phyloP scores from a whole-genome alignment of 805 yeast species.

The Blastobotrys parvus region DNA sequence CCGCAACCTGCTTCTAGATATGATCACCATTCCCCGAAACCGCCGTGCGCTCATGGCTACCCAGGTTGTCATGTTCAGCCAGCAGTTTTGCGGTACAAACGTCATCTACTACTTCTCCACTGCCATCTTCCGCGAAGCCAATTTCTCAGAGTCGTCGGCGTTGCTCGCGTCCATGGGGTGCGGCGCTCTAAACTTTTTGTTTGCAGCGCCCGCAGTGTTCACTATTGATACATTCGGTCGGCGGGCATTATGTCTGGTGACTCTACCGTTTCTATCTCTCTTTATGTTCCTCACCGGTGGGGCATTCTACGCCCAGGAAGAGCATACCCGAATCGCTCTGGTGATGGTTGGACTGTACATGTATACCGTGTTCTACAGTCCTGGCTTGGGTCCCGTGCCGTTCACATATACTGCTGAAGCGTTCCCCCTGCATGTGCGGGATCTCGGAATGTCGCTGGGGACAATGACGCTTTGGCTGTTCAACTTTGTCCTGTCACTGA shows the following conservation, averaged over 20 bases:
- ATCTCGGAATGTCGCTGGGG: constrained; percentile 72
- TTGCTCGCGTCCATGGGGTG: constrained; percentile 80
- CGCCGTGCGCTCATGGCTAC: constrained; percentile 77
- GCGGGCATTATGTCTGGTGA: constrained; percentile 45
- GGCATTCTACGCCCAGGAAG: constrained; percentile 58
- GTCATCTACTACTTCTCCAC: constrained; percentile 83
- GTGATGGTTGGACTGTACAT: constrained; percentile 68
- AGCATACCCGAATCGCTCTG: constrained; percentile 48
- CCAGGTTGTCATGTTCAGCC: constrained; percentile 77
- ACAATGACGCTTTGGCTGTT: constrained; percentile 50
- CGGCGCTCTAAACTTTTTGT: constrained; percentile 70
- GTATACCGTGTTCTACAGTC: constrained; percentile 64
- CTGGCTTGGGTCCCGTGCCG: constrained; percentile 87
- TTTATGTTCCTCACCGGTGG: constrained; percentile 45
- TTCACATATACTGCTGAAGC: constrained; percentile 84
- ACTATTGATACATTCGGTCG: constrained; percentile 76
- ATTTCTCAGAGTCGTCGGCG: constrained; percentile 53
- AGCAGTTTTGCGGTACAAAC: constrained; percentile 85
- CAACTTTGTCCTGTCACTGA: constrained; percentile 54
- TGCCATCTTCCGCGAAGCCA: constrained; percentile 60
- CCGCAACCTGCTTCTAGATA: constrained; percentile 26
- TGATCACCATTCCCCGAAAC: constrained; percentile 68
- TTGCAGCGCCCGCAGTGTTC: constrained; percentile 76
- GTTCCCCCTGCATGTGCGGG: constrained; percentile 70
- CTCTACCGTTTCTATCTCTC: constrained; percentile 53